Evolutionary conservation across 306 rosid species (phyloP).

Genomic region (Hippophae rhamnoides): DNA sequence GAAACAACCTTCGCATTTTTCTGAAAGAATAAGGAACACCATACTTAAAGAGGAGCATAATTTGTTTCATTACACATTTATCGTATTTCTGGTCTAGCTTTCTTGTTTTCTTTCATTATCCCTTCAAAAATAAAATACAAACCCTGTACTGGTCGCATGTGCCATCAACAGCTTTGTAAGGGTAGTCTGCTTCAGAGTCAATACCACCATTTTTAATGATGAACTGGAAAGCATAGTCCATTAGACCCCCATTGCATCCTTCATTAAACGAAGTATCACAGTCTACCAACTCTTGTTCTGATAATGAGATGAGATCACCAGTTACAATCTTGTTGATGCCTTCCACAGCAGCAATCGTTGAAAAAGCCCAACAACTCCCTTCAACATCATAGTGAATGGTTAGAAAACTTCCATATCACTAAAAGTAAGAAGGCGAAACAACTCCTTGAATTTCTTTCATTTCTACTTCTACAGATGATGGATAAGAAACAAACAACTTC

Average conservation of each 20-base stretch:
- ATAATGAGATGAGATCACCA: slow-evolving; percentile 55
- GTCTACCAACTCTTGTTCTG: slow-evolving; percentile 86
- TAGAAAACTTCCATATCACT: not conserved
- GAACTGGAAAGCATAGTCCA: slow-evolving; percentile 71
- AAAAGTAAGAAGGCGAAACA: no score
- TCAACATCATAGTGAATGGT: slow-evolving; percentile 5
- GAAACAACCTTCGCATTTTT: slow-evolving; percentile 67
- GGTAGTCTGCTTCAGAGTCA: slow-evolving; percentile 74
- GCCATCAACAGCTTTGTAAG: slow-evolving; percentile 46
- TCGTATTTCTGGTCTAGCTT: not conserved
- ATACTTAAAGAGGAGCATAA: slow-evolving; percentile 1
- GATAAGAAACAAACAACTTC: no score
- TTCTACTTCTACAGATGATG: no score
- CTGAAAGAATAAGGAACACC: slow-evolving; percentile 25
- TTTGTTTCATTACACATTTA: not conserved
- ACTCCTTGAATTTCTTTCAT: no score
- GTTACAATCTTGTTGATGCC: slow-evolving; percentile 76
- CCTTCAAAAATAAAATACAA: slow-evolving; percentile 11
- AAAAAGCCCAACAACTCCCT: slow-evolving; percentile 98
- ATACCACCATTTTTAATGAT: slow-evolving; percentile 78
- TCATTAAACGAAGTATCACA: slow-evolving; percentile 61
- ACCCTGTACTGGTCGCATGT: slow-evolving; percentile 56
- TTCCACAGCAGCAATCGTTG: slow-evolving; percentile 66
- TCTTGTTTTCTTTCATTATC: no score
- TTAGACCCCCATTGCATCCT: slow-evolving; percentile 80